Conservation (phyloP, 345 rosid species). For the Microthlaspi erraticum region DNA sequence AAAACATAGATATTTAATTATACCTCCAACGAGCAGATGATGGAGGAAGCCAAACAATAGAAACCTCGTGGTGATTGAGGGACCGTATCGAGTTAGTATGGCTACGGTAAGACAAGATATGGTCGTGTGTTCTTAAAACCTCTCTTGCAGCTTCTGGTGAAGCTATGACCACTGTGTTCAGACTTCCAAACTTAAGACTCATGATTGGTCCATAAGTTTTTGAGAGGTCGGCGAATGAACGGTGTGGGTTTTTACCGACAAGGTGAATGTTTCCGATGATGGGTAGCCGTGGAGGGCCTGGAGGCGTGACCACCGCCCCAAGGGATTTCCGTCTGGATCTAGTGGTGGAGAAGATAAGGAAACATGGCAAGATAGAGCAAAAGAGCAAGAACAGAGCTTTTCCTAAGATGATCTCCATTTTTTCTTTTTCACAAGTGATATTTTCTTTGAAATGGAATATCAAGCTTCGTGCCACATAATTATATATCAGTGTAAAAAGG, state of each 20-base stretch:
- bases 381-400: conserved; percentile 34
- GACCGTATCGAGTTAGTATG: conserved; percentile 19
- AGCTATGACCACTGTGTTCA: conserved; percentile 39
- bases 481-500: neutral
- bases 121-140: conserved; percentile 46
- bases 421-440: neutral
- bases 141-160: conserved; percentile 42
- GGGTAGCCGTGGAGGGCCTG: conserved; percentile 48
- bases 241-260: conserved; percentile 49
- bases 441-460: too few relatives aligned
- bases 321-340: conserved; percentile 2
- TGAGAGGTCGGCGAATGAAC: conserved; percentile 45
- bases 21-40: conserved; percentile 32
- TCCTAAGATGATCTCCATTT: conserved; percentile 39
- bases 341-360: conserved; percentile 38
- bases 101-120: conserved; percentile 30
- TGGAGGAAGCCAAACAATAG: conserved; percentile 35
- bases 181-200: conserved; percentile 44
- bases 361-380: conserved; percentile 56
- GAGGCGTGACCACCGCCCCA: neutral
- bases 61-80: conserved; percentile 23
- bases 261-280: conserved; percentile 53
- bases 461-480: neutral
- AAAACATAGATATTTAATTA: neutral
- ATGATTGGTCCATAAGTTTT: conserved; percentile 54